Percentiles rank a stretch among this genome's conserved stretches.
These are phyloP conservation scores for Eudorina sp. DNA, from an alignment of 139 green algal species.

Conservation along the genomic window DNA sequence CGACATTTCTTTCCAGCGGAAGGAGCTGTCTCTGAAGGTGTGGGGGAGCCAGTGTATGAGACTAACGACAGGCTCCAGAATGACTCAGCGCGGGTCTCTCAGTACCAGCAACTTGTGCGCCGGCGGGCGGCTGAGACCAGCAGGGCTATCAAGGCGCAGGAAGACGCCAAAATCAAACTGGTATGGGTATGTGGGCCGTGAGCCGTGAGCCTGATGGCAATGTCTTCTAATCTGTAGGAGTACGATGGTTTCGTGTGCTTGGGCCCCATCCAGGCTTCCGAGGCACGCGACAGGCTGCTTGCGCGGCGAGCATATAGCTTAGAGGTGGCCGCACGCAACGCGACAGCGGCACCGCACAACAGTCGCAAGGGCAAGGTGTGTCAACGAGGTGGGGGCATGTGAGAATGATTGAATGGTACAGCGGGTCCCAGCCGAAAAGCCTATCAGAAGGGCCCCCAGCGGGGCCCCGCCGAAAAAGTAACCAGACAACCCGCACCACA, in stretches of 20 bases:
- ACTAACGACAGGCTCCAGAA: background rate
- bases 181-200: too few relatives aligned
- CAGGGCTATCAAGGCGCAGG: background rate
- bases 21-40: slow-evolving; percentile 1
- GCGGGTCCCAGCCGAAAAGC: too few relatives aligned
- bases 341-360: background rate
- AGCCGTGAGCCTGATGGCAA: too few relatives aligned
- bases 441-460: too few relatives aligned
- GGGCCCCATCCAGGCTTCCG: too few relatives aligned
- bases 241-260: too few relatives aligned
- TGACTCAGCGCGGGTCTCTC: too few relatives aligned
- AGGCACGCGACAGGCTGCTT: background rate
- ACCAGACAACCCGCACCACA: too few relatives aligned
- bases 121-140: slow-evolving; percentile 12
- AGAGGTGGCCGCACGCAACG: background rate
- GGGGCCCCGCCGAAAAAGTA: too few relatives aligned
- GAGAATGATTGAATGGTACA: too few relatives aligned
- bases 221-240: too few relatives aligned
- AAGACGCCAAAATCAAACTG: slow-evolving; percentile 25
- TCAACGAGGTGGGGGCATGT: too few relatives aligned
- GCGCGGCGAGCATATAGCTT: background rate
- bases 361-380: background rate
- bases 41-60: slow-evolving; percentile 1
- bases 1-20: slow-evolving; percentile 35
- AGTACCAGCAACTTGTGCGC: slow-evolving; percentile 14